A percentile compares a stretch with the other conserved stretches of the same genome.
Conservation (phyloP, 1,139 yeast genomes). For the Tardiomyces depauwii region DNA sequence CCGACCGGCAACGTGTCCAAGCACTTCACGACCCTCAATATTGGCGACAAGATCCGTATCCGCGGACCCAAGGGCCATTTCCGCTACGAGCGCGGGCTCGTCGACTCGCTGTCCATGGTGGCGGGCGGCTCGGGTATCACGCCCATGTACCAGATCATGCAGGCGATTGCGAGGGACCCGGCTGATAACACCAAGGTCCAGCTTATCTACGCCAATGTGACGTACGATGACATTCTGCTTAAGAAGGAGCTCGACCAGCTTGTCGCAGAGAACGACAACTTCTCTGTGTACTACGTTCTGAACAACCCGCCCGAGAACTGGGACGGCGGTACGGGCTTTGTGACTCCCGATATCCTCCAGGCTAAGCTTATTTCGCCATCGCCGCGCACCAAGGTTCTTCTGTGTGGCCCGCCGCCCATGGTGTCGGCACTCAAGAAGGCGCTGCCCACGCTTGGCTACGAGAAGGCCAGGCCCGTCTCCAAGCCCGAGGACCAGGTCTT, state of each 20-base stretch:
- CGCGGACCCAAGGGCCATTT: constrained; percentile 95
- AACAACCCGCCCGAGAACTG: constrained; percentile 67
- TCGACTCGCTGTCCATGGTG: constrained; percentile 64
- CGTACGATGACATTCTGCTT: constrained; percentile 68
- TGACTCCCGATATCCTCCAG: constrained; percentile 65
- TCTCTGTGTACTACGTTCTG: constrained; percentile 64
- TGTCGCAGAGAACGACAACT: constrained; percentile 47
- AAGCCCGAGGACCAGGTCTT: constrained; percentile 91
- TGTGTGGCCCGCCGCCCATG: constrained; percentile 97
- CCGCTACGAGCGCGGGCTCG: constrained; percentile 75
- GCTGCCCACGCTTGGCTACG: constrained; percentile 64
- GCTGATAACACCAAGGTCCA: constrained; percentile 76
- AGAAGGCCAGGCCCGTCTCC: constrained; percentile 83
- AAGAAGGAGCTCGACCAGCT: constrained; percentile 62
- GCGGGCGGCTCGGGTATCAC: constrained; percentile 98
- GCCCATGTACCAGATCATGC: constrained; percentile 77
- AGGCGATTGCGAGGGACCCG: constrained; percentile 42
- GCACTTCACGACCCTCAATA: constrained; percentile 52
- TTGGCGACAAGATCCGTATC: constrained; percentile 62
- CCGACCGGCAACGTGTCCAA: constrained; percentile 84
- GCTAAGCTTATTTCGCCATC: constrained; percentile 55
- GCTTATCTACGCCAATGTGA: constrained; percentile 68
- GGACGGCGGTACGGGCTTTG: constrained; percentile 75
- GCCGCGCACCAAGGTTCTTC: constrained; percentile 53
- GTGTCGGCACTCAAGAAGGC: constrained; percentile 70